Percentiles rank a stretch among this genome's conserved stretches.
Conservation (phyloP, 768 basidiomycete genomes). For the Tulasnella sp. region DNA sequence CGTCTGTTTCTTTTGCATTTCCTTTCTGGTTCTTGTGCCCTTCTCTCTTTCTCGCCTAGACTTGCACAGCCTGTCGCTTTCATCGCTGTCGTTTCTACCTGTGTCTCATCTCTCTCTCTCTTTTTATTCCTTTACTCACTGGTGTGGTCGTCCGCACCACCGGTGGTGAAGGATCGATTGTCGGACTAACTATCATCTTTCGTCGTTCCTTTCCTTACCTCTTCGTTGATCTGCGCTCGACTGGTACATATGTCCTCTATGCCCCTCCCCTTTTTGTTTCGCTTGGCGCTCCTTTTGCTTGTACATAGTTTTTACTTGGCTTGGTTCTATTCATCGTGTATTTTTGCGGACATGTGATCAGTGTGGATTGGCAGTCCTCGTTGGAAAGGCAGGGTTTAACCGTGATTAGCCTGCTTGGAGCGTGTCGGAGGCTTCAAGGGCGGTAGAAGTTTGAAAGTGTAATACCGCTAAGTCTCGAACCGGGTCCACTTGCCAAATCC, state of each 20-base stretch:
- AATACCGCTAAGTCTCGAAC: too few relatives aligned
- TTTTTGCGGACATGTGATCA: neutral
- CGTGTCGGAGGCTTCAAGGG: neutral
- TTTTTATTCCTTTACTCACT: constrained; percentile 27
- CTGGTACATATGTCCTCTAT: constrained; percentile 11
- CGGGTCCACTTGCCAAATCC: too few relatives aligned
- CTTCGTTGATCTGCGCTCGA: neutral
- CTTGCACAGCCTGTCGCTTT: constrained; percentile 19
- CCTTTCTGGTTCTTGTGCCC: neutral
- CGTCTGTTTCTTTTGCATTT: constrained; percentile 8
- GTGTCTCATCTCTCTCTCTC: constrained; percentile 30
- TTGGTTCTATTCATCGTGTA: neutral
- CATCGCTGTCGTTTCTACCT: constrained; percentile 31
- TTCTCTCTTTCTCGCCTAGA: neutral
- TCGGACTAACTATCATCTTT: constrained; percentile 25
- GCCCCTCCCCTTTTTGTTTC: constrained; percentile 6
- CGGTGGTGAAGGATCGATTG: constrained; percentile 24
- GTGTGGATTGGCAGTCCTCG: neutral
- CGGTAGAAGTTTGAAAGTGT: neutral
- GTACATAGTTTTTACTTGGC: constrained; percentile 3
- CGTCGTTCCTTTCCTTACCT: constrained; percentile 30
- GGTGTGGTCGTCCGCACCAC: constrained; percentile 21
- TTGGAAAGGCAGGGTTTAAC: neutral
- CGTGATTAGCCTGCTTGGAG: neutral
- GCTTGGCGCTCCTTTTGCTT: constrained; percentile 24